Evolutionary conservation across 805 yeast species (phyloP).

Genomic region (Kodamaea nitidulidarum): DNA sequence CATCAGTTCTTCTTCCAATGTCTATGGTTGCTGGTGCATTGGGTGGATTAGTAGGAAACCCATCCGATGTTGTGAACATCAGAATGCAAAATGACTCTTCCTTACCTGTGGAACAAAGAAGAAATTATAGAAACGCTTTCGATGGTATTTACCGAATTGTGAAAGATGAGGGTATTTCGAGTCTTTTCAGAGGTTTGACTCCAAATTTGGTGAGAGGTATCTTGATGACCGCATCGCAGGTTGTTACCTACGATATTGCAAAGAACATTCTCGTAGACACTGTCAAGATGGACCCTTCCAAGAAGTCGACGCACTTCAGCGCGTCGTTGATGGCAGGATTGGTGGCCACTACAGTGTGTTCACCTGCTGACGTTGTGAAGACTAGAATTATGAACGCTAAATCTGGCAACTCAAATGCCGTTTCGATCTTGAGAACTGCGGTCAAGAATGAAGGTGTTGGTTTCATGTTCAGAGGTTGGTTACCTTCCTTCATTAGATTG

Average conservation of each 20-base stretch:
- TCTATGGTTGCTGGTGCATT: conserved; percentile 83
- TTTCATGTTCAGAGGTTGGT: conserved; percentile 89
- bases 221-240: conserved; percentile 87
- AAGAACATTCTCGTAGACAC: conserved; percentile 54
- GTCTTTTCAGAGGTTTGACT: conserved; percentile 67
- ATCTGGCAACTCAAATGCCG: conserved; percentile 44
- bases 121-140: conserved; percentile 73
- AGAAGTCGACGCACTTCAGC: conserved; percentile 68
- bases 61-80: conserved; percentile 81
- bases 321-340: conserved; percentile 80
- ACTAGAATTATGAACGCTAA: conserved; percentile 80
- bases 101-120: conserved; percentile 56
- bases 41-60: conserved; percentile 86
- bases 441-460: conserved; percentile 66
- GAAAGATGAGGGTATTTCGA: conserved; percentile 53
- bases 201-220: conserved; percentile 81
- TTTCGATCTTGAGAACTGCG: conserved; percentile 49
- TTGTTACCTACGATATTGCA: conserved; percentile 78
- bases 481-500: conserved; percentile 78
- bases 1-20: conserved; percentile 60
- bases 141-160: conserved; percentile 66
- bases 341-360: conserved; percentile 87
- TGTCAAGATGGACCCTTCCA: conserved; percentile 51
- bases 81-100: conserved; percentile 88
- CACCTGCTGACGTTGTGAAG: conserved; percentile 89